Base-by-base conservation (phyloP, 1,284 basidiomycete species). In the Austroboletus novae-zelandiae region DNA sequence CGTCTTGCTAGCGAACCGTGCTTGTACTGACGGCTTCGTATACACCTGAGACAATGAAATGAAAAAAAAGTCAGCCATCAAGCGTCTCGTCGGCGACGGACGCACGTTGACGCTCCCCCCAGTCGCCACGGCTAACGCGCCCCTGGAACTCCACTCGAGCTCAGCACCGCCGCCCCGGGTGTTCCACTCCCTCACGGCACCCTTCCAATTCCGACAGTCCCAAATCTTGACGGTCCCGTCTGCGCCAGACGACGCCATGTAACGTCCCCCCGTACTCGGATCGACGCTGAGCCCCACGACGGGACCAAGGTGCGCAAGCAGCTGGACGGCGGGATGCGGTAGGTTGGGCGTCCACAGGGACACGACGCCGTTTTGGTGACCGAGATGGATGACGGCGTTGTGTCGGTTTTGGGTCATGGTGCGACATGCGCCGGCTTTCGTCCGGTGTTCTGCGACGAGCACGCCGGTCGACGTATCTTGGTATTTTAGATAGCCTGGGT, bases 331-430 rank as follows among this genome's bases (percentile, higher is more conserved):
- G 0, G 96, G 90, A 43, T 91, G 87, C 0, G 92, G 84, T 9
- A 96, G 76, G 61, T 97, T 98, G 0, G 96, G 97, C 7, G 95
- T 97, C 94, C 95, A 98, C 9, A 99, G 76, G 0, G 94, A 95
- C 29, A 98, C 90, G 7, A 86, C 87, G 2, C 91, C 91, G 64
- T 95, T 96, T 60, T 91, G 83, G 63, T 98, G 95, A 0, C 96
- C 97, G 10, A 98, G 83, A 58, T 98, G 86, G 47, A 98, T 86
- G 54, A 99, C 93, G 15, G 93, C 95, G 65, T 88, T 90, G 73
- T 97, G 89, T 7, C 79, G 73, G 68, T 99, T 98, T 74, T 98
- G 95, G 0, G 91, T 77, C 86, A 99, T 92, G 30, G 90, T 83
- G 23, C 77, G 79, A 58, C 91, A 94, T 25, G 89, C 80, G 10